A percentile compares a stretch with the other conserved stretches of the same genome.
These are phyloP conservation scores for Phanerodontia chrysosporium DNA, from an alignment of 768 basidiomycete genomes.

Conservation along the genomic window DNA sequence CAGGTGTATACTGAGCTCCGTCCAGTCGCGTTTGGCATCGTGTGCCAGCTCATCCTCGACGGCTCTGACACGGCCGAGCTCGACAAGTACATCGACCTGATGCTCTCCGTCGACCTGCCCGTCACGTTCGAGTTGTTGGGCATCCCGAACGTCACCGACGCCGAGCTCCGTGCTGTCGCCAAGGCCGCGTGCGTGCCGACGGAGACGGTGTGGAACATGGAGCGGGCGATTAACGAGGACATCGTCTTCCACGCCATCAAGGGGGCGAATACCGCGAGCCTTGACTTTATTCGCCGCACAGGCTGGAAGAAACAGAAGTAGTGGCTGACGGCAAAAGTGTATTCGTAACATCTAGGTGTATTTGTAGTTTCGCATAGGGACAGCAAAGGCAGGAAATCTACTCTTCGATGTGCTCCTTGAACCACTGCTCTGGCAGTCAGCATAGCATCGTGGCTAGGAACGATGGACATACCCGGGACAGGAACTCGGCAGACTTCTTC, in stretches of 20 bases:
- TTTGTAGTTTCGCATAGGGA: neutral
- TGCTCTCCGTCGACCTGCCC: conserved; percentile 26
- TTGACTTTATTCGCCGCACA: conserved; percentile 17
- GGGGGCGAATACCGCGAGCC: conserved; percentile 24
- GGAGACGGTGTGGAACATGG: conserved; percentile 29
- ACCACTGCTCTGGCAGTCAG: conserved; percentile 3
- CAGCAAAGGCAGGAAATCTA: neutral
- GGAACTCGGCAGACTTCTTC: conserved; percentile 24
- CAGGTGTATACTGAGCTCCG: neutral
- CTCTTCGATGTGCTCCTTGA: conserved; percentile 7
- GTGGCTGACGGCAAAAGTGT: too few species aligned
- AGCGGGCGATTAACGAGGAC: conserved; percentile 23
- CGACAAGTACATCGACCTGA: conserved; percentile 25
- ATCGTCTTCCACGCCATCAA: conserved; percentile 24
- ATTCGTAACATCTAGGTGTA: neutral
- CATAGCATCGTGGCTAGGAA: neutral
- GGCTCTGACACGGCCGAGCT: conserved; percentile 19
- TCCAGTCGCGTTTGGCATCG: conserved; percentile 25
- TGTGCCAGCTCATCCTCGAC: conserved; percentile 26
- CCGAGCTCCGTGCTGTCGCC: conserved; percentile 21
- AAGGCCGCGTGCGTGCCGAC: conserved; percentile 20
- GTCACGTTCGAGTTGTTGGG: conserved; percentile 25
- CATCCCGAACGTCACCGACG: conserved; percentile 23
- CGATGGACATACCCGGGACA: conserved; percentile 19
- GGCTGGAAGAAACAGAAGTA: conserved; percentile 10